These are phyloP conservation scores for Helminthosporium solani DNA, from an alignment of 2,329 filamentous ascomycete genomes.

Conservation along the genomic window DNA sequence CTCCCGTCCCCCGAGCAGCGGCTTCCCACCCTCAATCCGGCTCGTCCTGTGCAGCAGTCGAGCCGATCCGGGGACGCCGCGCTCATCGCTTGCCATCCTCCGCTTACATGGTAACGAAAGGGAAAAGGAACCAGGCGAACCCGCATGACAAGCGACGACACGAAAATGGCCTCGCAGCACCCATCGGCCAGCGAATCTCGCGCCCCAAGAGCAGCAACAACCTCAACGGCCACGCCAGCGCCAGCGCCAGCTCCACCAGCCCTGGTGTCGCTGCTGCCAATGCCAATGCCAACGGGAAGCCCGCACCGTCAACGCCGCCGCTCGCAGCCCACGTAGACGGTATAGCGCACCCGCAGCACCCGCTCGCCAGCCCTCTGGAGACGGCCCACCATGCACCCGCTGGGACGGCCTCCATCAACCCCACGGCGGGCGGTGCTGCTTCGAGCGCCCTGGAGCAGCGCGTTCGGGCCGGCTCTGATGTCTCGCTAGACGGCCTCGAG, in stretches of 20 bases:
- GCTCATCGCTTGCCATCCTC: conserved; percentile 27
- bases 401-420: conserved; percentile 8
- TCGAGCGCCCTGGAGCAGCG: conserved; percentile 26
- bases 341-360: conserved; percentile 37
- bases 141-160: conserved; percentile 65
- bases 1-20: conserved; percentile 33
- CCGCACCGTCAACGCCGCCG: conserved; percentile 35
- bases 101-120: conserved; percentile 52
- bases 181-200: conserved; percentile 64
- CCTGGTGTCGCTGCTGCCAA: neutral
- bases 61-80: conserved; percentile 42
- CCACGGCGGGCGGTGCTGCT: conserved; percentile 15
- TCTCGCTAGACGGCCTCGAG: conserved; percentile 45
- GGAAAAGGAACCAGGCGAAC: conserved; percentile 48
- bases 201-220: conserved; percentile 50
- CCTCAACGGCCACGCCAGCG: conserved; percentile 47
- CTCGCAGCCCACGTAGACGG: conserved; percentile 43
- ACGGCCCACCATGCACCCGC: conserved; percentile 2
- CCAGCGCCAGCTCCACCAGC: conserved; percentile 38
- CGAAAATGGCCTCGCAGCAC: conserved; percentile 83
- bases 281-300: neutral
- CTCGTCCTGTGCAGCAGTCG: conserved; percentile 47
- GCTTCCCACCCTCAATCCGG: conserved; percentile 46
- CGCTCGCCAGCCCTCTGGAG: conserved; percentile 11
- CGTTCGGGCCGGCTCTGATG: conserved; percentile 46